Evolutionary conservation across 176 grass and related monocot genomes (phyloP).

Genomic region (Aegilops tauschii): DNA sequence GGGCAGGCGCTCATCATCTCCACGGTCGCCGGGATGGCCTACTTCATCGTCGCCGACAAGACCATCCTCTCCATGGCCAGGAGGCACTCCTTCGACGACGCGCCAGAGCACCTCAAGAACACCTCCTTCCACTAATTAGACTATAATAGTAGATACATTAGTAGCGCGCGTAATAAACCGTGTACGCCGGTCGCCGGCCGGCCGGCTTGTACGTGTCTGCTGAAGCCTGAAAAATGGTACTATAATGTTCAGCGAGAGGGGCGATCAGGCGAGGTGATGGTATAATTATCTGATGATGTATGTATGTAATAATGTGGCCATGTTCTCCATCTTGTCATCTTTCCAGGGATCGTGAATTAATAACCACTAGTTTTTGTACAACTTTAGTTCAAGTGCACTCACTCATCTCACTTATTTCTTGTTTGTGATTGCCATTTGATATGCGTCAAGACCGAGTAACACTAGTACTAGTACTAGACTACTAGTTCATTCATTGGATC

Average conservation of each 20-base stretch:
- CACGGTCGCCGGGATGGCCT: conserved; percentile 63
- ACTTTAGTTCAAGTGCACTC: background rate
- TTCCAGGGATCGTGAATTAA: too few species aligned
- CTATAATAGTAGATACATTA: background rate
- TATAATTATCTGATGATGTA: background rate
- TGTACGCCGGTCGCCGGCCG: too few species aligned
- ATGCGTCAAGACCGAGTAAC: background rate
- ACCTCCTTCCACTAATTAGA: conserved; percentile 18
- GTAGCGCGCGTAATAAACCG: background rate
- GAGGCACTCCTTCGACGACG: conserved; percentile 43
- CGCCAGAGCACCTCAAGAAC: conserved; percentile 37
- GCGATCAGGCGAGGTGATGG: too few species aligned
- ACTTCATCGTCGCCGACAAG: conserved; percentile 77
- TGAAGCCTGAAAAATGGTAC: too few species aligned
- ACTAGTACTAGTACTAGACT: too few species aligned
- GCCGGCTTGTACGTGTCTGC: too few species aligned
- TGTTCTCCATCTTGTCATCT: background rate
- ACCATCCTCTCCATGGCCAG: conserved; percentile 61
- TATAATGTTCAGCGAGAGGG: background rate
- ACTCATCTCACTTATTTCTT: background rate
- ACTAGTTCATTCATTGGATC: too few species aligned
- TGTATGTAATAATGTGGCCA: background rate
- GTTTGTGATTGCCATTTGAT: background rate
- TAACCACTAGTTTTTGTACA: background rate
- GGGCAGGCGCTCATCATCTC: conserved; percentile 77